A percentile compares a stretch with the other conserved stretches of the same genome.
These are phyloP conservation scores for Hippophae rhamnoides DNA, from an alignment of 306 rosid genomes.

Conservation along the genomic window DNA sequence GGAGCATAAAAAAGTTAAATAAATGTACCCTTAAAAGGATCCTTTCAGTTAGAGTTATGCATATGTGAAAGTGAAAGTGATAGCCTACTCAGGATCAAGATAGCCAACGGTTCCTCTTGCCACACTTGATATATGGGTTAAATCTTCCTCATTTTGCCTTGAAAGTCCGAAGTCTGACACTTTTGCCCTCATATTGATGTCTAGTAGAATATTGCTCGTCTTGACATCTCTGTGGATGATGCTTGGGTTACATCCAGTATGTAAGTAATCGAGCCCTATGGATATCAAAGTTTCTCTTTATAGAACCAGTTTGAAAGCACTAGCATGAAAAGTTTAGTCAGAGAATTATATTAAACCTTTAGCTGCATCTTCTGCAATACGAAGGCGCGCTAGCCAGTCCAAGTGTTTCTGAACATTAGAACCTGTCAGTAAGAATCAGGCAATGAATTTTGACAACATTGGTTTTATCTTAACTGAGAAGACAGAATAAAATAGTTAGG, in stretches of 20 bases:
- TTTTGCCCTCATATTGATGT: slow-evolving; percentile 94
- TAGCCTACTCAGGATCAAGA: slow-evolving; percentile 90
- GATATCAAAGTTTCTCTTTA: slow-evolving; percentile 12
- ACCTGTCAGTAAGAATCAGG: slow-evolving; percentile 33
- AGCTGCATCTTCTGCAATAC: slow-evolving; percentile 90
- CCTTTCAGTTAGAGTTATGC: not conserved
- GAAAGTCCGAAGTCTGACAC: slow-evolving; percentile 96
- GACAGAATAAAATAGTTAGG: slow-evolving; percentile 10
- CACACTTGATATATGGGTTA: slow-evolving; percentile 84
- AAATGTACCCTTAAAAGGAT: slow-evolving; percentile 7
- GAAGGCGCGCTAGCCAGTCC: slow-evolving; percentile 85
- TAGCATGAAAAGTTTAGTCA: slow-evolving; percentile 16
- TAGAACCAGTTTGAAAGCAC: slow-evolving; percentile 15
- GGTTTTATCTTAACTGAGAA: slow-evolving; percentile 9
- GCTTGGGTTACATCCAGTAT: slow-evolving; percentile 96
- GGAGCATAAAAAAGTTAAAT: slow-evolving; percentile 7
- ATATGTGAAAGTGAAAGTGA: not conserved
- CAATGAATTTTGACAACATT: slow-evolving; percentile 4
- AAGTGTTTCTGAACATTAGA: slow-evolving; percentile 36
- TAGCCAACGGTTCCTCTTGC: slow-evolving; percentile 98
- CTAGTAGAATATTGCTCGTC: slow-evolving; percentile 88
- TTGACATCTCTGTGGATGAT: slow-evolving; percentile 94
- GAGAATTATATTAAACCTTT: slow-evolving; percentile 49
- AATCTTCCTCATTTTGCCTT: slow-evolving; percentile 86
- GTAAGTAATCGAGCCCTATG: slow-evolving; percentile 93